phyloP scores from a whole-genome alignment of 257 asterid species.

The Solanum stenotomum region DNA sequence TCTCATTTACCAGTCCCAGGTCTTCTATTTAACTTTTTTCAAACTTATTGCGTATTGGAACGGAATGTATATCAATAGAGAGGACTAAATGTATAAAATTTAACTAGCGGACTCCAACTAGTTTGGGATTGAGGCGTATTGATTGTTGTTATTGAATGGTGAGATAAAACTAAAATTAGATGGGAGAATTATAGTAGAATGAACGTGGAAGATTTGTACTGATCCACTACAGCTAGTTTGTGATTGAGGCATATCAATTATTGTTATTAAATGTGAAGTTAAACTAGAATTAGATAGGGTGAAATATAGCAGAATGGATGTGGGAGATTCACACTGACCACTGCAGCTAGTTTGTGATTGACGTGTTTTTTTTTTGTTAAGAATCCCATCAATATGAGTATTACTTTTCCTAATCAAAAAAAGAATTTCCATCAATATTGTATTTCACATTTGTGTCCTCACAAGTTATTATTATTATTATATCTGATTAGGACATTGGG shows the following conservation, averaged over 20 bases:
- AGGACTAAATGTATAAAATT: neutral
- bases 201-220: neutral
- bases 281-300: no score
- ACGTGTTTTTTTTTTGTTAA: neutral
- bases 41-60: neutral
- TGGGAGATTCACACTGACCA: neutral
- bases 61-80: neutral
- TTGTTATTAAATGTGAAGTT: neutral
- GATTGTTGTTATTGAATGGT: neutral
- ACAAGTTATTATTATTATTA: neutral
- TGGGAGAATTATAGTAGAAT: neutral
- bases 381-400: neutral
- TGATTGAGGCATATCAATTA: neutral
- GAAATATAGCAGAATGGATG: neutral
- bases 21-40: neutral
- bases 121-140: neutral
- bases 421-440: neutral
- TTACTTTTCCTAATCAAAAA: neutral
- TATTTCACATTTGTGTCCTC: neutral
- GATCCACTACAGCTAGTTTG: neutral
- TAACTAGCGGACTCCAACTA: neutral
- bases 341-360: neutral
- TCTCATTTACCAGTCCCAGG: conserved; percentile 75
- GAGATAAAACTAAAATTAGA: neutral
- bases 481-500: conserved; percentile 54